Evolutionary conservation across 148 eudicot genomes (phyloP), one percentile per base, ranked within the genome.

Genomic region (Beta vulgaris): DNA sequence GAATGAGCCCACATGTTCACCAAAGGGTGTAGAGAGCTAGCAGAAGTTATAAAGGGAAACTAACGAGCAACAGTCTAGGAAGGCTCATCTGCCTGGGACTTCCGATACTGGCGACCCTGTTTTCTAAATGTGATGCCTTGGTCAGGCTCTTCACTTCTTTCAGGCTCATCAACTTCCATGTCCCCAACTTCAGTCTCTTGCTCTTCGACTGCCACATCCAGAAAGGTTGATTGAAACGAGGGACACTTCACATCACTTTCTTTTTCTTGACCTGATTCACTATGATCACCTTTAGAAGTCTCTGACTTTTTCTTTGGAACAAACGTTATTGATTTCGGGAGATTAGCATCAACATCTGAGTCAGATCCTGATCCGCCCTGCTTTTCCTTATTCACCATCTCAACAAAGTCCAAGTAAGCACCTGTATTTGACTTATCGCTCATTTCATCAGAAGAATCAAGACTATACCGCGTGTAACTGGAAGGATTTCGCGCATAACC

Each of bases 401-500:
- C 62, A 36, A 74, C 78, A 25, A 77, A 68, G 61, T 77, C 84
- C 60, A 75, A 54, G 73, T 64, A 79, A 34, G 73, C 81, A 72
- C 12, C 59, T 2, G 54, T 29, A 68, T 76, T 83, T 6, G 75
- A 78, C 25, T 76, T 76, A 39, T 81, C 81, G 57, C 71, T 68
- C 75, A 77, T 35, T 32, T 77, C 82, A 74, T 66, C 73, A 31
- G 53, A 39, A 4, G 85, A 81, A 83, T 81, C 88, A 39, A 87
- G 76, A 72, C 74, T 81, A 68, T 87, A 87, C 43, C 85, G 72
- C 64, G 76, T 85, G 75, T 87, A 86, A 31, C 77, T 83, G 29
- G 86, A 81, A 81, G 88, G 88, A 75, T 83, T 85, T 75, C 58
- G 61, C 2, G 79, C 62, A 82, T 85, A 85, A 81, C 81, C 88